Base-by-base conservation (phyloP, 2,329 filamentous ascomycete genomes). In the Fusarium dimerum region DNA sequence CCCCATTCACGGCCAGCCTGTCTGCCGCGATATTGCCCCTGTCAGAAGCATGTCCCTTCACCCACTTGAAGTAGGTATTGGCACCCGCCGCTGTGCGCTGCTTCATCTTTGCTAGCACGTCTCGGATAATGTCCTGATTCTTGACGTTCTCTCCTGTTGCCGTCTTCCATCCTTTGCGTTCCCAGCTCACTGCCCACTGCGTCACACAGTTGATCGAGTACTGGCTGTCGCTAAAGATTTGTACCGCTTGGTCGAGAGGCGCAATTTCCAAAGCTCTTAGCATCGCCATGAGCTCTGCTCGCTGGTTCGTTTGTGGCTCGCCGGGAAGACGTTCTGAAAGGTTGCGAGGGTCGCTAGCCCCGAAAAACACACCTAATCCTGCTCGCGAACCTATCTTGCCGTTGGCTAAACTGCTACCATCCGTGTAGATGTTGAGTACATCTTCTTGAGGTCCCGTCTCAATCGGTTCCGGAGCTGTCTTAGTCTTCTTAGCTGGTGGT, bases 151-250 rank as follows among this genome's bases (percentile, higher is more conserved):
- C 87, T 10, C 85, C 84, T 1, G 78, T 75, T 3, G 83, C 74
- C n/a, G 86, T 96, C 67, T 80, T 81, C 93, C 93, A 99, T 6
- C 80, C 80, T 62, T 93, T 84, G 50, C 73, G 79, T 57, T 84
- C 78, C 94, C 94, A 97, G 50, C 81, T 86, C 18, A 74, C 71
- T 65, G 85, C 92, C 93, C 94, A 99, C 42, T 85, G 80, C 1
- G 87, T 96, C 26, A 92, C 84, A 66, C 93, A 97, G 60, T 92
- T 87, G 71, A 97, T 96, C 2, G 90, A 82, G 73, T 97, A 97
- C 65, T 86, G 86, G 71, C 89, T 94, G 73, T 99, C 94, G n/a
- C 87, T 92, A 68, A 87, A 82, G 60, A 99, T 95, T 51, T 86
- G 81, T 12, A 95, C 81, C 54, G 85, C 78, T 51, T 88, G 81